A percentile compares a stretch with the other conserved stretches of the same genome.
phyloP scores from a whole-genome alignment of 2,329 filamentous ascomycete genomes.

The Neofusicoccum kwambonambiense region DNA sequence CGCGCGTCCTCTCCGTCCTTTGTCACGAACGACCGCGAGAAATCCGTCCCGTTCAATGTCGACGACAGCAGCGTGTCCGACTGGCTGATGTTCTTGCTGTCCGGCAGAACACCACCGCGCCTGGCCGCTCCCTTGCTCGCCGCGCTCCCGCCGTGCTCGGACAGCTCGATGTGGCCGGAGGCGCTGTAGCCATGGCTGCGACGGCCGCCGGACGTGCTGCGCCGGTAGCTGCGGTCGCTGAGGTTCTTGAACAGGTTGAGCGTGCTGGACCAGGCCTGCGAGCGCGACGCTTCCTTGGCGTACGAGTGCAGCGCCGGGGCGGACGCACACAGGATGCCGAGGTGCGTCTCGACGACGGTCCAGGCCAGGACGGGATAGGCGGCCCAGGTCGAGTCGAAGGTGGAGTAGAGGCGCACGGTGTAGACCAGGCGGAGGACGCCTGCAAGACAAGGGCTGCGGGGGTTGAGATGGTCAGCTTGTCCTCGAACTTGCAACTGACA shows the following conservation, averaged over 20 bases:
- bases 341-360: conserved; percentile 42
- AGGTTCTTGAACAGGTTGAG: neutral
- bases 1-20: neutral
- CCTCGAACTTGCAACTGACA: no score
- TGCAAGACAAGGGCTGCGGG: conserved; percentile 32
- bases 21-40: neutral
- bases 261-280: neutral
- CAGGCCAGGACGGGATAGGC: conserved; percentile 41
- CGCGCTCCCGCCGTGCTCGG: neutral
- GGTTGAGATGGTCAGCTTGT: no score
- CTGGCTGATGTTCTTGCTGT: neutral
- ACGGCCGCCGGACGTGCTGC: neutral
- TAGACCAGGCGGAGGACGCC: conserved; percentile 38
- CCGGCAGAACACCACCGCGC: no score
- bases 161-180: neutral
- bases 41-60: neutral
- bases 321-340: conserved; percentile 45
- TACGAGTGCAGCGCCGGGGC: conserved; percentile 46
- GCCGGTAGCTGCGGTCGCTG: neutral
- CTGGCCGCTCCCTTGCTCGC: neutral
- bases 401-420: conserved; percentile 34
- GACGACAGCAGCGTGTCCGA: neutral
- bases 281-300: conserved; percentile 19
- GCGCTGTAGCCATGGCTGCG: neutral
- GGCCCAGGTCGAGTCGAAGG: conserved; percentile 42